phyloP scores from a whole-genome alignment of 2,329 filamentous ascomycete genomes.

The Ophiostoma montium region DNA sequence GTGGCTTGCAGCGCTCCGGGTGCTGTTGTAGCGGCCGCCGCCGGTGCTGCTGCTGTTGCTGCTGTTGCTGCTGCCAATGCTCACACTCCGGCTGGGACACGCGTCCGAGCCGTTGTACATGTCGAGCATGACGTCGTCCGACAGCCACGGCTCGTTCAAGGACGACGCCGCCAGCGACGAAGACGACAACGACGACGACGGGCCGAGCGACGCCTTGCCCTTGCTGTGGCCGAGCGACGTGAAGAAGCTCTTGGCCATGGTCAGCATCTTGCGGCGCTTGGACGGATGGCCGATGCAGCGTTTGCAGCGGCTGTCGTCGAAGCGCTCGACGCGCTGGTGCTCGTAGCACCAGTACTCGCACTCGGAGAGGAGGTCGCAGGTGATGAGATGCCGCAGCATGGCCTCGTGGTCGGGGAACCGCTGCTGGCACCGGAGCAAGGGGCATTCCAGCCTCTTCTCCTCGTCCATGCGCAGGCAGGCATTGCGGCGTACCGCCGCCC shows the following conservation, averaged over 20 bases:
- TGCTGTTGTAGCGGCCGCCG: not conserved
- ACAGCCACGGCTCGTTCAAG: not conserved
- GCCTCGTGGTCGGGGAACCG: slow-evolving; percentile 36
- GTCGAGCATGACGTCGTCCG: not conserved
- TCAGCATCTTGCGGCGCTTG: slow-evolving; percentile 36
- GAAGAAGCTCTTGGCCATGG: slow-evolving; percentile 40
- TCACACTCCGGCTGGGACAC: slow-evolving; percentile 4
- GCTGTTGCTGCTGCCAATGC: slow-evolving; percentile 5
- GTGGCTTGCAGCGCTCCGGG: slow-evolving; percentile 8
- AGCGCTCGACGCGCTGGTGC: slow-evolving; percentile 36
- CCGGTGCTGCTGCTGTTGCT: not conserved
- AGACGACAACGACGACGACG: slow-evolving; percentile 1
- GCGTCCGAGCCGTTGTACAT: slow-evolving; percentile 4
- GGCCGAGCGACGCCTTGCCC: slow-evolving; percentile 17
- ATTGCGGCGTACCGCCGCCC: slow-evolving; percentile 42
- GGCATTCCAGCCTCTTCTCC: slow-evolving; percentile 36
- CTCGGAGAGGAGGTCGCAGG: slow-evolving; percentile 31
- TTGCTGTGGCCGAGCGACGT: slow-evolving; percentile 36
- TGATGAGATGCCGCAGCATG: slow-evolving; percentile 39
- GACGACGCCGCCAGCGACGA: slow-evolving; percentile 1
- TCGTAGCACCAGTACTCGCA: slow-evolving; percentile 44
- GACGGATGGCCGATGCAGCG: slow-evolving; percentile 35
- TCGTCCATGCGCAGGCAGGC: slow-evolving; percentile 31
- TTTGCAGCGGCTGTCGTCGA: slow-evolving; percentile 37
- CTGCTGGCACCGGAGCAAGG: slow-evolving; percentile 35